Percentiles rank a stretch among this genome's conserved stretches.
Conservation (phyloP, 2,329 filamentous ascomycete genomes). For the Akanthomyces muscarius region DNA sequence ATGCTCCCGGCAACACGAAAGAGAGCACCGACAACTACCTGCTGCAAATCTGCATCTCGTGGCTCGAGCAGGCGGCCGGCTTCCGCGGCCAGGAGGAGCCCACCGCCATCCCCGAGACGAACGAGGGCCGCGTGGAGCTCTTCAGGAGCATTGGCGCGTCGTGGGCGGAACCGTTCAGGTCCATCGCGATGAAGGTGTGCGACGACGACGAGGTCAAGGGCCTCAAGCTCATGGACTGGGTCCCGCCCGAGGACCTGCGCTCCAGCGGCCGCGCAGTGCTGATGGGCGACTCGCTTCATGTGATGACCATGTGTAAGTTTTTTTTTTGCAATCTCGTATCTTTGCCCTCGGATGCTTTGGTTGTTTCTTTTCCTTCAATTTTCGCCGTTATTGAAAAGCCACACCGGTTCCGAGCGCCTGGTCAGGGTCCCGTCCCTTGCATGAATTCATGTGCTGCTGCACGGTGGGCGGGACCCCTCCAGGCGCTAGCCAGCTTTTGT, state of each 20-base stretch:
- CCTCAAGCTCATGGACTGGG: constrained; percentile 47
- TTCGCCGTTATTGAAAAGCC: neutral
- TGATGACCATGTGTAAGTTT: constrained; percentile 56
- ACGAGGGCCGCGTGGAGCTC: constrained; percentile 36
- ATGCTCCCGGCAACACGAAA: constrained; percentile 42
- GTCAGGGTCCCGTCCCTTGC: neutral
- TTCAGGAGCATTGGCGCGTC: constrained; percentile 40
- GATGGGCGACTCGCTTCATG: constrained; percentile 53
- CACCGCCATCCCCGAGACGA: constrained; percentile 38
- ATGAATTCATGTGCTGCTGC: neutral
- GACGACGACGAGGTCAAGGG: constrained; percentile 39
- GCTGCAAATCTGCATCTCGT: constrained; percentile 49
- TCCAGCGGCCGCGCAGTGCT: constrained; percentile 41
- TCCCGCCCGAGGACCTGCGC: constrained; percentile 35
- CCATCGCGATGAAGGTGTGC: constrained; percentile 38
- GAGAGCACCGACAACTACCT: constrained; percentile 34
- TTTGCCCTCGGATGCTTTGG: neutral
- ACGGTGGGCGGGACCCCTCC: neutral
- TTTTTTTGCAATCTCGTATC: neutral
- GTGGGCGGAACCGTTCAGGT: constrained; percentile 48
- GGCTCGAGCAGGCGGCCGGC: constrained; percentile 39
- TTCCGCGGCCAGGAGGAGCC: constrained; percentile 30
- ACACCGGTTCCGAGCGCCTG: neutral
- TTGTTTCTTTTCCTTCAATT: neutral
- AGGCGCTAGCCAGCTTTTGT: neutral